These are phyloP conservation scores for Camillea tinctor DNA, from an alignment of 2,329 filamentous ascomycete genomes.

Conservation along the genomic window DNA sequence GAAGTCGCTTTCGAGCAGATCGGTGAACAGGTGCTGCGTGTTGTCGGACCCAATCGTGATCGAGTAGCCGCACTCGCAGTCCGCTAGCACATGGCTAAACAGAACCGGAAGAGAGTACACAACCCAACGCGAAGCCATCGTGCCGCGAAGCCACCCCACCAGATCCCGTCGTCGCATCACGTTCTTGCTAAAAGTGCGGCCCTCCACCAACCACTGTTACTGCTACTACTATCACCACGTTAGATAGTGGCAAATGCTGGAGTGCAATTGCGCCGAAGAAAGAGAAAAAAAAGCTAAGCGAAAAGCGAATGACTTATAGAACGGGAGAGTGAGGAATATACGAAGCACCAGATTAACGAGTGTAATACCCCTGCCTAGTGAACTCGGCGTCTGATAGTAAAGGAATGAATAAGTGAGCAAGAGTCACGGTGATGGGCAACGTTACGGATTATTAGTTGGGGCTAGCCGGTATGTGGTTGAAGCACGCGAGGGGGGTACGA, in stretches of 20 bases:
- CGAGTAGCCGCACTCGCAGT: conserved; percentile 73
- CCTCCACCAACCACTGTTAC: too few species aligned
- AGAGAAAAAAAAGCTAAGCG: neutral
- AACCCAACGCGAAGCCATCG: conserved; percentile 14
- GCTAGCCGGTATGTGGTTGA: too few species aligned
- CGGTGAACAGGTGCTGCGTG: conserved; percentile 57
- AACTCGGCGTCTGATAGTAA: neutral
- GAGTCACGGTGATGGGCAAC: conserved; percentile 2
- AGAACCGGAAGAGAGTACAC: conserved; percentile 17
- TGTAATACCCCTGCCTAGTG: neutral
- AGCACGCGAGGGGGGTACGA: too few species aligned
- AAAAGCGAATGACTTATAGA: neutral
- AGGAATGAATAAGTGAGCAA: neutral
- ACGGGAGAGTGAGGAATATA: neutral
- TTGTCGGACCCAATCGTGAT: conserved; percentile 45
- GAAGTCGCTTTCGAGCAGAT: conserved; percentile 72
- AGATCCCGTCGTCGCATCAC: neutral
- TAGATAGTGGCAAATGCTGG: neutral
- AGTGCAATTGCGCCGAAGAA: neutral
- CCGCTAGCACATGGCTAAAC: conserved; percentile 33
- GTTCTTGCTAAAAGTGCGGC: neutral
- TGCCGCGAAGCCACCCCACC: neutral
- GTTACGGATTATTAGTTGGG: neutral
- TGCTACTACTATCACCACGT: neutral
- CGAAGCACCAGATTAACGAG: neutral